Base-by-base conservation (phyloP, 208 protist species). In the Leishmania mexicana region DNA sequence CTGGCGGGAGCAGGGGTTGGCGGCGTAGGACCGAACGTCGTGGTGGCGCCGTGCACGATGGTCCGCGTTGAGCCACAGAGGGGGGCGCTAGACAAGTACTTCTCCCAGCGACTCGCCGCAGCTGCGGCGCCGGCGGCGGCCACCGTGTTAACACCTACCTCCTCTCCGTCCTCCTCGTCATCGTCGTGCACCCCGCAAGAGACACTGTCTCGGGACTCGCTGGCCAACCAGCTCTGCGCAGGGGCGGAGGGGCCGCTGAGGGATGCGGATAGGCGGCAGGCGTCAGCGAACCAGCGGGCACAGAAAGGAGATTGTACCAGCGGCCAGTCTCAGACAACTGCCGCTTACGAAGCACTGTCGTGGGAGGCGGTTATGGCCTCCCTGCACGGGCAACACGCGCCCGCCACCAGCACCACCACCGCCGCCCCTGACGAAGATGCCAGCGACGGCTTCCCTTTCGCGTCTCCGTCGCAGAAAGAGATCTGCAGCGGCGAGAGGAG, bases 21-120 rank as follows among this genome's bases (percentile, higher is more conserved):
- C 13, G 74, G 68, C 38, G 68, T 57, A 3, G 64, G 84, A 35
- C 71, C 82, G 38, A 78, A 42, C 31, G 79, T 88, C 74, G 80
- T 84, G 17, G 83, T 93, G 42, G 83, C 90, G 35, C 94, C 94
- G 65, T 95, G 88, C 76, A 94, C 85, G 28, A 60, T 95, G 68
- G 92, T 96, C 75, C 94, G 94, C 21, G 89, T 95, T 67, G 93
- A 96, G 77, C 86, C 86, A 35, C 94, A 97, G 72, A 81, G 85
- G 54, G 94, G 94, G 3, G 92, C 94, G 47, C 79, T 97, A 47
- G 94, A 97, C 78, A 84, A 77, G 24, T 96, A 94, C 83, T 82
- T 96, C 28, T 78, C 83, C 35, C 78, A 86, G 67, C 82, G 82
- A n/a, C 73, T 74, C 49, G 64, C 82, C 17, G 49, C 82, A 28